Percentiles rank a stretch among this genome's conserved stretches.
Evolutionary conservation across 2,329 filamentous ascomycete species (phyloP).

Genomic region (Cadophora sp.): DNA sequence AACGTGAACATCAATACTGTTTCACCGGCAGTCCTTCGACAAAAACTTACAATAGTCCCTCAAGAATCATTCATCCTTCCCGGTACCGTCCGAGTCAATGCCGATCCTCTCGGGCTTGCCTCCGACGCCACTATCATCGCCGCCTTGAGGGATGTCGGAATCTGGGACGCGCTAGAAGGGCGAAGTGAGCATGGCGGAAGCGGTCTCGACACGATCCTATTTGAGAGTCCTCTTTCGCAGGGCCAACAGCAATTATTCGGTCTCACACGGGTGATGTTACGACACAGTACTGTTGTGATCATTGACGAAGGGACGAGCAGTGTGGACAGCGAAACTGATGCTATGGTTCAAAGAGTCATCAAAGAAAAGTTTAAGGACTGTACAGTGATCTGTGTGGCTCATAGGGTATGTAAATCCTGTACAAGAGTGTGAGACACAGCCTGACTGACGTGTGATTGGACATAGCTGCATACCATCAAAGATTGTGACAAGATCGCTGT

Average conservation of each 20-base stretch:
- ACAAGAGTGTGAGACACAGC: background rate
- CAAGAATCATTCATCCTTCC: background rate
- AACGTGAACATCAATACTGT: background rate
- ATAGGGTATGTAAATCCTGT: background rate
- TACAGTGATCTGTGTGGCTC: background rate
- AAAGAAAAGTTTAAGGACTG: background rate
- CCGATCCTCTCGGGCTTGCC: background rate
- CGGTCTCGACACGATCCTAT: background rate
- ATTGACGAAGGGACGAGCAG: background rate
- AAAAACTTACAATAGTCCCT: background rate
- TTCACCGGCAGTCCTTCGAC: background rate
- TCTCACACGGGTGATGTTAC: background rate
- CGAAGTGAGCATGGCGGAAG: background rate
- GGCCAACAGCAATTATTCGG: background rate
- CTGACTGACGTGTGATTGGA: background rate
- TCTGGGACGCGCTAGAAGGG: background rate
- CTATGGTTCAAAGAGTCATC: background rate
- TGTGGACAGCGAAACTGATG: background rate
- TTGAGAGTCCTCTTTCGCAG: background rate
- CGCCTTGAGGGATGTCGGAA: background rate
- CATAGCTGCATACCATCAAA: background rate
- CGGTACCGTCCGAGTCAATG: background rate
- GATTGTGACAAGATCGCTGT: background rate
- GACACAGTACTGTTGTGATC: background rate
- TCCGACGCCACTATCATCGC: background rate